A percentile compares a stretch with the other conserved stretches of the same genome.
These are phyloP conservation scores for Psidium friedrichsthalianum DNA, from an alignment of 345 rosid genomes.

Conservation along the genomic window DNA sequence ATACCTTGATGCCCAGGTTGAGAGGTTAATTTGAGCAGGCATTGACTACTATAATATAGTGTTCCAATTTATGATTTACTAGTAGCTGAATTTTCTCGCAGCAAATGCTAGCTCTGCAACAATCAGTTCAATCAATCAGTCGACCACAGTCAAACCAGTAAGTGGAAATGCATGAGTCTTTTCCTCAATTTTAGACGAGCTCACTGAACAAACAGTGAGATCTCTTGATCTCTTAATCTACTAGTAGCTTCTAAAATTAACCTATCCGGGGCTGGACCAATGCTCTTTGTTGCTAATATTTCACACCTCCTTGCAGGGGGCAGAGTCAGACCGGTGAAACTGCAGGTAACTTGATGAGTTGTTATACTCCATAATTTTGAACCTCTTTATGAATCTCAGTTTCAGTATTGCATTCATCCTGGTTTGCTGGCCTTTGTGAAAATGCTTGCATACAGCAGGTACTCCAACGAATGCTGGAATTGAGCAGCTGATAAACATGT, in stretches of 20 bases:
- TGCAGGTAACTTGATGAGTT: conserved; percentile 26
- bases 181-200: neutral
- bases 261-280: neutral
- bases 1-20: neutral
- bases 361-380: neutral
- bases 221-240: neutral
- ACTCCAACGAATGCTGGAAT: conserved; percentile 26
- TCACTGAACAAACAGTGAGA: neutral
- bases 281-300: conserved; percentile 2
- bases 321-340: conserved; percentile 39
- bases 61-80: neutral
- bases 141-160: conserved; percentile 46
- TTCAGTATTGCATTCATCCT: neutral
- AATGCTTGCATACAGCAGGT: neutral
- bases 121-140: conserved; percentile 40
- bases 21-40: neutral
- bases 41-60: neutral
- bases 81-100: conserved; percentile 10
- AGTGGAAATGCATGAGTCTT: conserved; percentile 7
- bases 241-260: neutral
- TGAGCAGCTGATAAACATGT: conserved; percentile 58
- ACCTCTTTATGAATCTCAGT: neutral
- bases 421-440: neutral
- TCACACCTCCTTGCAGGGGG: conserved; percentile 34
- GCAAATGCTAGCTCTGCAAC: conserved; percentile 57